These are phyloP conservation scores for Aspergillus sp. DNA, from an alignment of 2,329 filamentous ascomycete genomes.

Conservation along the genomic window DNA sequence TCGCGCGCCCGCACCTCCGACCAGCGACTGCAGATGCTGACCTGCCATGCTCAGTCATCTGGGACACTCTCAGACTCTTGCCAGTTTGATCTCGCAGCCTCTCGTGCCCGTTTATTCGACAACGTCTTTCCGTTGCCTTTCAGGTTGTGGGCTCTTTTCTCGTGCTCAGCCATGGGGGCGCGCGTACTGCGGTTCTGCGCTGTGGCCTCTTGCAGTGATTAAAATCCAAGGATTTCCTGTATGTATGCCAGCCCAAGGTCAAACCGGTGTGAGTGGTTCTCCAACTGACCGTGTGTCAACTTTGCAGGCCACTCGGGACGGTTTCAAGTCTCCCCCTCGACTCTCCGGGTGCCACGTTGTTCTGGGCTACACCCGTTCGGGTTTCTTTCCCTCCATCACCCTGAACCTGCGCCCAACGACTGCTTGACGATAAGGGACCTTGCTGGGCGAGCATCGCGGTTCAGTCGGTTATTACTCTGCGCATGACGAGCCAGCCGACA, in stretches of 20 bases:
- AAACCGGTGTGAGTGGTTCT: slow-evolving; percentile 10
- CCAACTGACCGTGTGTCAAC: slow-evolving; percentile 16
- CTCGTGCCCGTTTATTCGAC: slow-evolving; percentile 10
- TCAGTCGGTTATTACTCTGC: slow-evolving; percentile 15
- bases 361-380: slow-evolving; percentile 26
- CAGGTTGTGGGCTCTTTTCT: slow-evolving; percentile 3
- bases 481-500: slow-evolving; percentile 18
- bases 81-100: slow-evolving; percentile 4
- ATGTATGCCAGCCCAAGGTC: slow-evolving; percentile 14
- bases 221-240: neutral
- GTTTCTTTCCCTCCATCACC: slow-evolving; percentile 11
- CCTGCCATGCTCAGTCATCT: slow-evolving; percentile 22
- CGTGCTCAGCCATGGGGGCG: slow-evolving; percentile 19
- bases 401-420: slow-evolving; percentile 1
- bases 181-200: slow-evolving; percentile 20
- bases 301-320: slow-evolving; percentile 22
- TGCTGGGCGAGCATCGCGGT: slow-evolving; percentile 9
- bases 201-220: neutral
- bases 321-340: slow-evolving; percentile 22
- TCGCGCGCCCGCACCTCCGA: slow-evolving; percentile 32
- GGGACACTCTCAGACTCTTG: slow-evolving; percentile 3
- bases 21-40: slow-evolving; percentile 7
- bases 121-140: slow-evolving; percentile 7
- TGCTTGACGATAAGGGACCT: slow-evolving; percentile 7
- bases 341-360: slow-evolving; percentile 30